Percentiles rank a stretch among this genome's conserved stretches.
Conservation (phyloP, 2,329 filamentous ascomycete genomes). For the Fusarium sp. region DNA sequence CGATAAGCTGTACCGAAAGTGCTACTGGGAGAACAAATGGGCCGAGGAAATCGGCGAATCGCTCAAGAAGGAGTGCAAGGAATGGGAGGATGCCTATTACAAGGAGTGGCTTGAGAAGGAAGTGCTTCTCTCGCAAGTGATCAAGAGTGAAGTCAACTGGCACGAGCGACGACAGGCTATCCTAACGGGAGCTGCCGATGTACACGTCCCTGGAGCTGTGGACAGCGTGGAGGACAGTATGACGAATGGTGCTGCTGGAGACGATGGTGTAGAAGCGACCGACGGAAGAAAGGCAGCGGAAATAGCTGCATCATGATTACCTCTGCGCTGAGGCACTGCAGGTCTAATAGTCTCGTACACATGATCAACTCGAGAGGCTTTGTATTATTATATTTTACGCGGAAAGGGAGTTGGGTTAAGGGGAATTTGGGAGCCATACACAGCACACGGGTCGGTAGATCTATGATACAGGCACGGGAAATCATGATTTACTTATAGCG, state of each 20-base stretch:
- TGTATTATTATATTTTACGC: conserved; percentile 35
- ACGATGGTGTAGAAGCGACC: conserved; percentile 11
- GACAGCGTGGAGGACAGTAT: conserved; percentile 44
- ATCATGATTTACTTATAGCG: conserved; percentile 24
- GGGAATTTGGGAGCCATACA: conserved; percentile 16
- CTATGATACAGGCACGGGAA: conserved; percentile 16
- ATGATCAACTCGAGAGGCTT: conserved; percentile 2
- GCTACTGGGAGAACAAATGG: conserved; percentile 77
- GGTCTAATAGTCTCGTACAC: neutral
- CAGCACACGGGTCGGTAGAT: conserved; percentile 15
- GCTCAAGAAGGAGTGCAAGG: conserved; percentile 72
- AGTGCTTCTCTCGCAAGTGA: conserved; percentile 77
- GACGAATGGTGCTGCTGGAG: conserved; percentile 39
- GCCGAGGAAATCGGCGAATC: conserved; percentile 73
- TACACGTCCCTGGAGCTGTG: conserved; percentile 53
- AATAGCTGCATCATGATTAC: conserved; percentile 8
- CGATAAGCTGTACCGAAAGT: conserved; percentile 73
- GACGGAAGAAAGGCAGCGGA: conserved; percentile 22
- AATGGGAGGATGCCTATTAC: conserved; percentile 73
- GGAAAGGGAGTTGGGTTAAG: conserved; percentile 41
- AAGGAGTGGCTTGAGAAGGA: conserved; percentile 85
- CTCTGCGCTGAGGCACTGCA: neutral
- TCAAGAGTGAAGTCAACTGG: conserved; percentile 74
- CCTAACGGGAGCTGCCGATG: conserved; percentile 60
- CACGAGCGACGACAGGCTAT: conserved; percentile 68